These are phyloP conservation scores for Euptelea pleiosperma DNA, from an alignment of 164 flowering plant genomes.

Conservation along the genomic window DNA sequence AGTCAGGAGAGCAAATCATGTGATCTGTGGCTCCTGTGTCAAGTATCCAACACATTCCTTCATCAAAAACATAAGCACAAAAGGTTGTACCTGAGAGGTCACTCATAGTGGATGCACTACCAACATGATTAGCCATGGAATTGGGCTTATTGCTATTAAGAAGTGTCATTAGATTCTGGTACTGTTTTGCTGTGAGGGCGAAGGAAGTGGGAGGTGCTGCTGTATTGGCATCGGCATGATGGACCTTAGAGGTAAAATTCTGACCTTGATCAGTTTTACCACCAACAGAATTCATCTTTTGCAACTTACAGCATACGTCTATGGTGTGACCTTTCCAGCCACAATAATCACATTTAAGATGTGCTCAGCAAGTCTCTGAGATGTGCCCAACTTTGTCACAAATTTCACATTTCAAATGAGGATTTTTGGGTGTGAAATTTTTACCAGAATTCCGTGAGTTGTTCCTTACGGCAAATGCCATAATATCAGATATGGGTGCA, in stretches of 20 bases:
- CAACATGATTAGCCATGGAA: too few relatives aligned
- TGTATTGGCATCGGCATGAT: background rate
- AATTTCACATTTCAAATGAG: constrained; percentile 14
- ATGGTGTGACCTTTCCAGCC: constrained; percentile 21
- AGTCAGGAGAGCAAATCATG: constrained; percentile 11
- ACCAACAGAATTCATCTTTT: constrained; percentile 11
- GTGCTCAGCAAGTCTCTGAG: constrained; percentile 7
- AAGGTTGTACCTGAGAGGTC: constrained; percentile 13
- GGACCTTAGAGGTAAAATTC: constrained; percentile 8
- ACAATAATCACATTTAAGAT: constrained; percentile 14
- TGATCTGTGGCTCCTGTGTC: constrained; percentile 17
- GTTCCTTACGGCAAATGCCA: constrained; percentile 7
- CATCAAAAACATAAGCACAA: constrained; percentile 4
- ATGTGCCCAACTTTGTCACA: constrained; percentile 10
- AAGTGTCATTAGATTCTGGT: constrained; percentile 11
- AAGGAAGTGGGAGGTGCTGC: background rate
- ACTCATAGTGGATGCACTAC: too few relatives aligned
- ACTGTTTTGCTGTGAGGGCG: background rate
- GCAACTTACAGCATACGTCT: constrained; percentile 11
- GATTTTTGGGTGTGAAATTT: constrained; percentile 8
- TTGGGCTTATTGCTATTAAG: background rate
- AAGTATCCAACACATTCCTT: constrained; percentile 14
- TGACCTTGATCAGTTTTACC: constrained; percentile 8
- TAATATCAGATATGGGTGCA: constrained; percentile 7
- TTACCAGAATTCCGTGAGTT: constrained; percentile 12